phyloP scores from a whole-genome alignment of 345 rosid genomes.

The Chamaenerion angustifolium region DNA sequence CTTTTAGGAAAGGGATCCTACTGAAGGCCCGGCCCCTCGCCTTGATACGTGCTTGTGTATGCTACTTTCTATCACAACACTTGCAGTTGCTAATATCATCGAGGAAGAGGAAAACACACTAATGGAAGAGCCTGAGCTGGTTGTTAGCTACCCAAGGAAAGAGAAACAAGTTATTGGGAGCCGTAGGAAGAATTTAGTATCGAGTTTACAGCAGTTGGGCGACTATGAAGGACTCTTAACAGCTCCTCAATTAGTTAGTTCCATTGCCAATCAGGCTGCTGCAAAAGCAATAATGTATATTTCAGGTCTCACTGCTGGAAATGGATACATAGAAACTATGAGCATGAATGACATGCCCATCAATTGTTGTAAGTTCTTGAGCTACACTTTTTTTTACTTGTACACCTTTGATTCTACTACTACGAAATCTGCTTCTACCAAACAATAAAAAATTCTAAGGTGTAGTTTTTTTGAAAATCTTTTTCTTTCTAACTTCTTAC shows the following conservation, averaged over 20 bases:
- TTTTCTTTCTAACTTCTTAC: no score
- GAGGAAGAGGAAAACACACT: slow-evolving; percentile 84
- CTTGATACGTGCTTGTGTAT: slow-evolving; percentile 73
- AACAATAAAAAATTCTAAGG: no score
- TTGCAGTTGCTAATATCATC: slow-evolving; percentile 60
- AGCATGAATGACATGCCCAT: slow-evolving; percentile 68
- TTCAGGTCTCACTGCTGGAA: slow-evolving; percentile 46
- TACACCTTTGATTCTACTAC: background rate
- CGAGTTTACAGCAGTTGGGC: slow-evolving; percentile 72
- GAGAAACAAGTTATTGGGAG: slow-evolving; percentile 42
- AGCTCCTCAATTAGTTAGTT: slow-evolving; percentile 51
- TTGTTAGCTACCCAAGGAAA: slow-evolving; percentile 9
- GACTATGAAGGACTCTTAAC: slow-evolving; percentile 65
- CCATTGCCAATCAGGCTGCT: slow-evolving; percentile 88
- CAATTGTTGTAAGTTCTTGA: slow-evolving; percentile 51
- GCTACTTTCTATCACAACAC: slow-evolving; percentile 64
- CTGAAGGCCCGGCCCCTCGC: slow-evolving; percentile 89
- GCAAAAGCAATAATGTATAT: slow-evolving; percentile 60
- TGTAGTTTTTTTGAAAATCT: no score
- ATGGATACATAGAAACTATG: slow-evolving; percentile 47
- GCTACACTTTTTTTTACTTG: background rate
- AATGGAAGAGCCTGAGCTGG: slow-evolving; percentile 33
- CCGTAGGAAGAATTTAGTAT: slow-evolving; percentile 47
- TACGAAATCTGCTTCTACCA: no score
- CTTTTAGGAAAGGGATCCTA: slow-evolving; percentile 76